Evolutionary conservation across 2,329 filamentous ascomycete species (phyloP).

Genomic region (Alternaria angustiovoidea): DNA sequence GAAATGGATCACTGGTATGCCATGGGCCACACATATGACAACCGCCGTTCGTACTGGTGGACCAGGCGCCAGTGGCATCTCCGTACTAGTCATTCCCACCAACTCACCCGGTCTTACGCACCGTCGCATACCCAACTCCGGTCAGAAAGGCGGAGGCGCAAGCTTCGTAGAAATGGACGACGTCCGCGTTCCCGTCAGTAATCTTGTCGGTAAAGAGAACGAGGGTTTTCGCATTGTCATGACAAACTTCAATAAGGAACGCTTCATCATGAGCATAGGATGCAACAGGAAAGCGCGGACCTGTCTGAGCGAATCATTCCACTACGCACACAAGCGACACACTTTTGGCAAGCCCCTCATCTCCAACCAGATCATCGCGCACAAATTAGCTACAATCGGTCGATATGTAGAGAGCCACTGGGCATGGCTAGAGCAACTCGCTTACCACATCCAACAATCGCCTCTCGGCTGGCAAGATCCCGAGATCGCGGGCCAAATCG

Average conservation of each 20-base stretch:
- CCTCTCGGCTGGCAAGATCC: slow-evolving; percentile 52
- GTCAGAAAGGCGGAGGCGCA: slow-evolving; percentile 70
- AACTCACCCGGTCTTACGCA: slow-evolving; percentile 60
- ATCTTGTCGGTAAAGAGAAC: slow-evolving; percentile 64
- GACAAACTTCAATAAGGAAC: slow-evolving; percentile 63
- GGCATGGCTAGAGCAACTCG: slow-evolving; percentile 69
- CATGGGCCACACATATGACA: slow-evolving; percentile 68
- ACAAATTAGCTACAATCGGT: slow-evolving; percentile 67
- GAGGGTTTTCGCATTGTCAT: slow-evolving; percentile 67
- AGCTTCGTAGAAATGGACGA: slow-evolving; percentile 66
- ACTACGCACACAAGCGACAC: slow-evolving; percentile 61
- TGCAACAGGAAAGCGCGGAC: slow-evolving; percentile 66
- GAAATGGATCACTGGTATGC: slow-evolving; percentile 72
- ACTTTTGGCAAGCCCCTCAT: slow-evolving; percentile 69
- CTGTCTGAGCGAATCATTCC: slow-evolving; percentile 62
- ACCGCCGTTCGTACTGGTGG: slow-evolving; percentile 69
- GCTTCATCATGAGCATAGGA: slow-evolving; percentile 65
- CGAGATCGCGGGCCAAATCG: slow-evolving; percentile 51
- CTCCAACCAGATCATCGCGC: slow-evolving; percentile 65
- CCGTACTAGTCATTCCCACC: slow-evolving; percentile 65
- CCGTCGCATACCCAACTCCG: slow-evolving; percentile 68
- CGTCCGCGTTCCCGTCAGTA: slow-evolving; percentile 62
- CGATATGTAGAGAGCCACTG: slow-evolving; percentile 68
- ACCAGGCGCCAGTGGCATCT: slow-evolving; percentile 62
- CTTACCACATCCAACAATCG: slow-evolving; percentile 61